Evolutionary conservation across 352 stramenopile species (phyloP), one percentile per base, ranked within the genome.

Genomic region (Phytophthora capsici): DNA sequence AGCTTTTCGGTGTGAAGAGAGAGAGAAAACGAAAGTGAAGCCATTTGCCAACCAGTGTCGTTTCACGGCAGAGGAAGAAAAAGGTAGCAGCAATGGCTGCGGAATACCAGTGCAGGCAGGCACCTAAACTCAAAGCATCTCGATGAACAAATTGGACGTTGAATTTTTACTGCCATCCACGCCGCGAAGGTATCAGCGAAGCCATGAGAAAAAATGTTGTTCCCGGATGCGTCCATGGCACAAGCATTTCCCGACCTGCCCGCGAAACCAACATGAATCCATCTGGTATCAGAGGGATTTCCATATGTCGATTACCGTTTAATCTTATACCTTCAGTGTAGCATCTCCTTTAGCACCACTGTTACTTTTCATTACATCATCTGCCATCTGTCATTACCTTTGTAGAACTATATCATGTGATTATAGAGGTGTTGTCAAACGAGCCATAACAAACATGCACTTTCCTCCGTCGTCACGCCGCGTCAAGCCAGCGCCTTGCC

Each of bases 141-240:
- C 10, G 28, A 34, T 34, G 28, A 34, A 34, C 28, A 34, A 34
- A 34, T 34, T 34, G 28, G 9, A 34, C 28, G 28, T 34, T 34
- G 22, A 62, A 48, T 47, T 63, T 57, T 63, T 49, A 20, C 23
- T 26, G 32, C 45, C 22, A 14, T 37, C 13, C 25, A 10, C 25
- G 19, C 25, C 25, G 25, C 54, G 30, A 38, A 9, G 19, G 54
- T 46, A 65, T 56, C 56, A 57, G 47, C 57, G 47, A 22, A 65
- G 57, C 47, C 46, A 51, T 65, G 57, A 36, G 57, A 65, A 64
- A 28, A 63, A 64, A 64, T 46, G 46, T 23, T 1, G 52, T 26
- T 40, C 26, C 8, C 34, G n/a, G 38, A 17, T 43, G 19, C 30
- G 12, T 46, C 32, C 7, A 4, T 34, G 30, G 54, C 54, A 25